Conservation (phyloP, 768 basidiomycete genomes). For the Mycena kentingensis region DNA sequence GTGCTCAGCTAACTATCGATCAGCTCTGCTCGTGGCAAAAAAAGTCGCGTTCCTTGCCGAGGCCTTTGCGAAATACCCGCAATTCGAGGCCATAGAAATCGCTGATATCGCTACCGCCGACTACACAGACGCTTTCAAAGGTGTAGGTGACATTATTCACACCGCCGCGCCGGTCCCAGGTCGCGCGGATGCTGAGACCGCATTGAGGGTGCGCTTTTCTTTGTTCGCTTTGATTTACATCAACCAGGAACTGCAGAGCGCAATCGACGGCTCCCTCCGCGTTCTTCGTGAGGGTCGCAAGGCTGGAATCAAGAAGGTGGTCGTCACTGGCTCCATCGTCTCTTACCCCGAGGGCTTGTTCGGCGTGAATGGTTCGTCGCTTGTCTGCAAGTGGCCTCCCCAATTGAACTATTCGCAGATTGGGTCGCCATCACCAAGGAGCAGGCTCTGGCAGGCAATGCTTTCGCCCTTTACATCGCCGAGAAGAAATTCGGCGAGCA, state of each 20-base stretch:
- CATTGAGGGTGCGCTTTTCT: conserved; percentile 4
- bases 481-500: conserved; percentile 19
- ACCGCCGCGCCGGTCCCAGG: conserved; percentile 22
- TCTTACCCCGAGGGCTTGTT: conserved; percentile 4
- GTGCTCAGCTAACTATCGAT: not conserved
- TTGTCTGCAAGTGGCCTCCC: not conserved
- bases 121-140: conserved; percentile 10
- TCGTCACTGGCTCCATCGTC: conserved; percentile 25
- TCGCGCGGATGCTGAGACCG: conserved; percentile 13
- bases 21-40: conserved; percentile 9
- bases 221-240: not conserved
- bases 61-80: conserved; percentile 6
- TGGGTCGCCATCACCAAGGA: conserved; percentile 16
- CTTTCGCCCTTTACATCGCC: conserved; percentile 5
- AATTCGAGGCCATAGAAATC: conserved; percentile 21
- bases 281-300: conserved; percentile 29
- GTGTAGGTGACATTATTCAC: conserved; percentile 9
- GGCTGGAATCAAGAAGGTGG: conserved; percentile 26
- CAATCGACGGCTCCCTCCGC: conserved; percentile 31
- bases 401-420: conserved; percentile 8
- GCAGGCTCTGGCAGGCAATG: conserved; percentile 12
- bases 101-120: conserved; percentile 15
- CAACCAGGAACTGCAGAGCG: conserved; percentile 17
- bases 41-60: conserved; percentile 5
- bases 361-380: conserved; percentile 13